Evolutionary conservation across 2,329 filamentous ascomycete genomes (phyloP), one percentile per base, ranked within the genome.

Genomic region (Ascomycota sp.): DNA sequence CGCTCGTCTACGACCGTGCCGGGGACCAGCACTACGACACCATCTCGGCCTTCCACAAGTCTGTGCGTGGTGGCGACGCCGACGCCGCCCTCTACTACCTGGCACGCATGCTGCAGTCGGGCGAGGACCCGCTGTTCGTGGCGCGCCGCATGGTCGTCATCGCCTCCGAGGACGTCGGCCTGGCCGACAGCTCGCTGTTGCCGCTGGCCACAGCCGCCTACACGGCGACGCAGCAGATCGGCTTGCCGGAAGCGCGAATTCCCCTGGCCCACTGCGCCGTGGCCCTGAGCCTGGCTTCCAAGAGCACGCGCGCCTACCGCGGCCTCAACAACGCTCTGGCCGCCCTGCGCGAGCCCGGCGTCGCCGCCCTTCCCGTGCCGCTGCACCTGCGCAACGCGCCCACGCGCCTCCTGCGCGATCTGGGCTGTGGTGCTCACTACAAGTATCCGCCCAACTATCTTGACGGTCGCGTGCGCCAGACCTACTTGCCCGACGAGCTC

Each of bases 21-120:
- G 86, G 89, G 34, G 89, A 98, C 54, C 82, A 92, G 51, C 89
- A 95, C 56, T 98, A 95, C 58, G 86, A 98, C 50, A 89, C 80
- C 35, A 95, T 98, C 47, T 92, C 81, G 1, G 89, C 89, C 25
- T 89, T 95, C 45, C 89, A 95, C 64, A 98, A 98, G 48, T 83
- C 83, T 2, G 75, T 95, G 8, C 77, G 89, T 31, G 89, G 89
- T 29, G 77, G 72, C 36, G 76, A 93, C 47, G 55, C 86, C 0
- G 79, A 95, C 51, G 89, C 86, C 0, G 68, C 86, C 0, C 65
- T 98, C 1, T 98, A 95, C 58, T 98, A 95, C 52, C 70, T 98
- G 2, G 81, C 80, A 0, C 76, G 89, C 27, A 98, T 98, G 89
- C 69, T 98, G 6, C 78, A 92, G 47, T 89, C 80, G 0, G 86